Conservation (phyloP, 2,329 filamentous ascomycete genomes). For the Penicillium thymicola region DNA sequence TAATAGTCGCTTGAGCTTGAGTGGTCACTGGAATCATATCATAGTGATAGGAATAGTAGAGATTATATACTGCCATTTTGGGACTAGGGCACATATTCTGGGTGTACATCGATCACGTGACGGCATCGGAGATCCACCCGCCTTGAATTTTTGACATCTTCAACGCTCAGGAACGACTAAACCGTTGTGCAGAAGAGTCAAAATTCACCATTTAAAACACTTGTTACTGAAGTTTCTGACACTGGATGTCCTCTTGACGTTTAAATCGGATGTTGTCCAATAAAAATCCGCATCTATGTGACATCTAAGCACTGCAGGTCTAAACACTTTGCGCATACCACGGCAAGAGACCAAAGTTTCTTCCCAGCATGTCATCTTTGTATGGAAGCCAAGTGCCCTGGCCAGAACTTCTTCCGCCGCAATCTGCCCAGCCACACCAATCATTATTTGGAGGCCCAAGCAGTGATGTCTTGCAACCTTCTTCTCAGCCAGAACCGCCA, state of each 20-base stretch:
- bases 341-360: background rate
- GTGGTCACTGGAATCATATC: background rate
- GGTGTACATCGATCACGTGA: constrained; percentile 2
- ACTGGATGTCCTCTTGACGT: background rate
- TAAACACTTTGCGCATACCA: background rate
- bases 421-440: constrained; percentile 17
- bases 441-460: constrained; percentile 25
- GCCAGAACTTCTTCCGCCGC: constrained; percentile 21
- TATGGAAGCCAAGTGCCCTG: constrained; percentile 16
- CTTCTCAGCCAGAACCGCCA: constrained; percentile 27
- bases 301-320: background rate
- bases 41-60: background rate
- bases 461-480: constrained; percentile 26
- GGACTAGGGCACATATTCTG: background rate
- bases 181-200: background rate
- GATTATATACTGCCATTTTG: background rate
- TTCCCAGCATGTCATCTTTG: constrained; percentile 30
- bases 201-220: background rate
- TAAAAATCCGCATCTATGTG: constrained; percentile 1
- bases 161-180: background rate
- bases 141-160: constrained; percentile 9
- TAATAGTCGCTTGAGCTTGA: background rate
- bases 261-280: background rate
- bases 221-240: accelerated
- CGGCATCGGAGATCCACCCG: background rate